Conservation (phyloP, 2,329 filamentous ascomycete genomes). For the Phaeophleospora eucalypticola region DNA sequence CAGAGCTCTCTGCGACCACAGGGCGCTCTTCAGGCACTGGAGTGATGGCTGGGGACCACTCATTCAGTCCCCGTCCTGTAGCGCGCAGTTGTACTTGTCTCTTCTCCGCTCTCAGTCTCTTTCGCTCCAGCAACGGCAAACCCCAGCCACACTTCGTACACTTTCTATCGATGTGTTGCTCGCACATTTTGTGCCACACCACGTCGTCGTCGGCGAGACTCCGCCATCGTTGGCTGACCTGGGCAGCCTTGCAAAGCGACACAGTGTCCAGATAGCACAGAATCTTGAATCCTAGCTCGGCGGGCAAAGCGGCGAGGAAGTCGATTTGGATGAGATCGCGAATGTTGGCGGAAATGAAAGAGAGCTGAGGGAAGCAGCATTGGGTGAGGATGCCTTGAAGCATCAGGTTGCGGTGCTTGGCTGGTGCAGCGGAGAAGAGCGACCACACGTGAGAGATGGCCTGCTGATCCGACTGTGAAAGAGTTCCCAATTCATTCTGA, state of each 20-base stretch:
- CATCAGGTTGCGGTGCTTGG: conserved; percentile 93
- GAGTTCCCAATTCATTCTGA: conserved; percentile 77
- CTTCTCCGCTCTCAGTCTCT: conserved; percentile 80
- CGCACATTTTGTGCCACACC: conserved; percentile 97
- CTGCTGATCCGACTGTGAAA: conserved; percentile 83
- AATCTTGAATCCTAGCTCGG: conserved; percentile 90
- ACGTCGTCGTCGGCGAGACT: conserved; percentile 92
- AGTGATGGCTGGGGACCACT: conserved; percentile 50
- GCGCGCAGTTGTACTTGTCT: conserved; percentile 73
- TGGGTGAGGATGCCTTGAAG: conserved; percentile 92
- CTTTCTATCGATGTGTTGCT: conserved; percentile 91
- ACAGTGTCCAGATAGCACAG: conserved; percentile 88
- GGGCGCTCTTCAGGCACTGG: conserved; percentile 40
- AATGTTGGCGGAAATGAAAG: conserved; percentile 83
- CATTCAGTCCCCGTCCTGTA: conserved; percentile 54
- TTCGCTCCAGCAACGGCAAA: conserved; percentile 81
- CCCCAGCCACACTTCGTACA: conserved; percentile 97
- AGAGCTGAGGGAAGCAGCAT: conserved; percentile 96
- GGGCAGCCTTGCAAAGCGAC: conserved; percentile 90
- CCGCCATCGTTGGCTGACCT: conserved; percentile 86
- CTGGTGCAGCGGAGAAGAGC: conserved; percentile 88
- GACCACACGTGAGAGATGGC: conserved; percentile 98
- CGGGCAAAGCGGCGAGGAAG: conserved; percentile 82
- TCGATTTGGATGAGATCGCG: conserved; percentile 96
- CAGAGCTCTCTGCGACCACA: neutral